Percentiles rank a stretch among this genome's conserved stretches.
phyloP scores from a whole-genome alignment of 225 moss, liverwort and hornwort species.

The Ulota crispa region DNA sequence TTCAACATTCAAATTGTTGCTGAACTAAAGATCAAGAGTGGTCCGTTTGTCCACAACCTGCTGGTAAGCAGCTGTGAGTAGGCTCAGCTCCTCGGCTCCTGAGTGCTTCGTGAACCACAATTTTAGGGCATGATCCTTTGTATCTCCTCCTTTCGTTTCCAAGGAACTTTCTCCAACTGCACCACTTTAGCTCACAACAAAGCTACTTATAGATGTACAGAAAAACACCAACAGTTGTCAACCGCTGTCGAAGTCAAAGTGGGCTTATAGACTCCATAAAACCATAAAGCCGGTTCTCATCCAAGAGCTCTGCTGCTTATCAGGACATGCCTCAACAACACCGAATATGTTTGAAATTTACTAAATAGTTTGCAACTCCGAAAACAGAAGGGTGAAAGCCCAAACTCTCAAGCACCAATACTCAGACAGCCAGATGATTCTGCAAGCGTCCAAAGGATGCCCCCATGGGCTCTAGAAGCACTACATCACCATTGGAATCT shows the following conservation, averaged over 20 bases:
- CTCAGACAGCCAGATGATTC: conserved; percentile 61
- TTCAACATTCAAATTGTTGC: background rate
- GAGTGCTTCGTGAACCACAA: conserved; percentile 88
- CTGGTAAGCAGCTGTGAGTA: conserved; percentile 76
- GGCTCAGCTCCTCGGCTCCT: conserved; percentile 67
- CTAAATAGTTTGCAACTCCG: background rate
- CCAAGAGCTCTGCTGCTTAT: background rate
- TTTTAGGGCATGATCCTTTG: conserved; percentile 72
- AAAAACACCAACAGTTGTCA: background rate
- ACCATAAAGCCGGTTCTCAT: no score
- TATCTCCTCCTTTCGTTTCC: conserved; percentile 78
- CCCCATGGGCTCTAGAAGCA: conserved; percentile 84
- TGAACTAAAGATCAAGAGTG: background rate
- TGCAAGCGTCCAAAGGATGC: conserved; percentile 77
- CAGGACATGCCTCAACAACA: background rate
- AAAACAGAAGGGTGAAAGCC: background rate
- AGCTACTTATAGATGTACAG: background rate
- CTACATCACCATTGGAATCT: no score
- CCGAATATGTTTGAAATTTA: background rate
- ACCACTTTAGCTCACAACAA: conserved; percentile 4
- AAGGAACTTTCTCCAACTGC: conserved; percentile 58
- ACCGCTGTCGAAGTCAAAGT: background rate
- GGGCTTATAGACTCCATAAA: no score
- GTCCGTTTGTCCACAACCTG: conserved; percentile 30
- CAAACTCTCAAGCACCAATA: conserved; percentile 9